Evolutionary conservation across 164 flowering plant genomes (phyloP).

Genomic region (Aristolochia fimbriata): DNA sequence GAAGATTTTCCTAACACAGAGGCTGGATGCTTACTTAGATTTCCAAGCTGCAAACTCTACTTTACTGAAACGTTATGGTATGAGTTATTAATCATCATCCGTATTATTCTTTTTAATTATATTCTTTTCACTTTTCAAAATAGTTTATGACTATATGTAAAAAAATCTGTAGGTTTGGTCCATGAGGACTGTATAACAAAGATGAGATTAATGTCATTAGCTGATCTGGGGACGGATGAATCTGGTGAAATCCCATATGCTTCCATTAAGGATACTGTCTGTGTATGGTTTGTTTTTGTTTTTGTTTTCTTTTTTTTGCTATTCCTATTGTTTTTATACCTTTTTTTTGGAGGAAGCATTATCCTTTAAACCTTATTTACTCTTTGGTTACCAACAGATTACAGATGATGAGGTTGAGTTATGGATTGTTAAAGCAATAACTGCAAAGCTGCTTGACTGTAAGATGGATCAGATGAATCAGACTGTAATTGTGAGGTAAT

Average conservation of each 20-base stretch:
- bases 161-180: constrained; percentile 45
- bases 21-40: constrained; percentile 73
- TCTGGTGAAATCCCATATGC: constrained; percentile 71
- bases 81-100: neutral
- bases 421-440: constrained; percentile 89
- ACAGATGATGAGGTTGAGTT: constrained; percentile 76
- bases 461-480: constrained; percentile 97
- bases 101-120: neutral
- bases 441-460: constrained; percentile 75
- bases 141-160: neutral
- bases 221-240: constrained; percentile 61
- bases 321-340: neutral
- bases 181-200: constrained; percentile 87
- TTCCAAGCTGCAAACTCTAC: constrained; percentile 70
- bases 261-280: constrained; percentile 61
- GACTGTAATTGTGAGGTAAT: constrained; percentile 67
- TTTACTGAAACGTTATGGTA: constrained; percentile 66
- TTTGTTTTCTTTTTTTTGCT: neutral
- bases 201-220: constrained; percentile 86
- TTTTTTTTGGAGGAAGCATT: neutral
- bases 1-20: constrained; percentile 72
- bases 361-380: neutral
- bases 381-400: constrained; percentile 29
- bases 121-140: too few relatives aligned
- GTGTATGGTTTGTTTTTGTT: constrained; percentile 29